These are phyloP conservation scores for Lichtheimia corymbifera DNA, from an alignment of 371 early-diverging fungal species.

Conservation along the genomic window DNA sequence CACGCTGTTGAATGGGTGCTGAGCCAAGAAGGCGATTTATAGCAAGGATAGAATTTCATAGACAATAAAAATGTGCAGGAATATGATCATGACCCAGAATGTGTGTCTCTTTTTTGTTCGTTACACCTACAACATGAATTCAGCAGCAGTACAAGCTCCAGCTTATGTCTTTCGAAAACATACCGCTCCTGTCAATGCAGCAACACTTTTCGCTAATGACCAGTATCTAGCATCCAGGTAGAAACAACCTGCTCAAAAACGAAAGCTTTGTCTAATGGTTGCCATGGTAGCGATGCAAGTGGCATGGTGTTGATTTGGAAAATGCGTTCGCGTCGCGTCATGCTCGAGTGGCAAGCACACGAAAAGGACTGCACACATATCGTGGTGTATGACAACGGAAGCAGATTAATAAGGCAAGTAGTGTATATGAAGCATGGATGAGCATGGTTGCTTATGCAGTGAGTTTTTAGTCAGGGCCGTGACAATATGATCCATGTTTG, in stretches of 20 bases:
- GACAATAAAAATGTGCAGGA: background rate
- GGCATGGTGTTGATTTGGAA: conserved; percentile 44
- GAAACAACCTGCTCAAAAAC: background rate
- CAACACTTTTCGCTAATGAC: conserved; percentile 25
- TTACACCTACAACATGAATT: background rate
- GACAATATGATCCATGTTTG: conserved; percentile 51
- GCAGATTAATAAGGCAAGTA: background rate
- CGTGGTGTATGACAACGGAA: conserved; percentile 12
- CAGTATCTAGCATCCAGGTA: conserved; percentile 38
- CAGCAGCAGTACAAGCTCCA: conserved; percentile 22
- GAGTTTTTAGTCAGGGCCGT: conserved; percentile 43
- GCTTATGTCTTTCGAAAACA: conserved; percentile 40
- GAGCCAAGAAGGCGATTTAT: conserved; percentile 25
- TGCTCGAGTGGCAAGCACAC: conserved; percentile 46
- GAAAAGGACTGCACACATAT: conserved; percentile 34
- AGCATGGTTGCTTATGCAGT: too few relatives aligned
- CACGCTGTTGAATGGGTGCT: conserved; percentile 71
- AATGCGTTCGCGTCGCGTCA: conserved; percentile 34
- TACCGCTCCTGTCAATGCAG: conserved; percentile 25
- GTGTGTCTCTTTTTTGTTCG: too few relatives aligned
- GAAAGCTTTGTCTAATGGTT: too few relatives aligned
- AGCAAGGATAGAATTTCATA: background rate
- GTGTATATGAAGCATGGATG: too few relatives aligned
- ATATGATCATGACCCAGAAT: too few relatives aligned
- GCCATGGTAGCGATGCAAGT: conserved; percentile 32